Percentiles rank a stretch among this genome's conserved stretches.
Evolutionary conservation across 345 rosid species (phyloP).

Genomic region (Bruguiera sexangula): DNA sequence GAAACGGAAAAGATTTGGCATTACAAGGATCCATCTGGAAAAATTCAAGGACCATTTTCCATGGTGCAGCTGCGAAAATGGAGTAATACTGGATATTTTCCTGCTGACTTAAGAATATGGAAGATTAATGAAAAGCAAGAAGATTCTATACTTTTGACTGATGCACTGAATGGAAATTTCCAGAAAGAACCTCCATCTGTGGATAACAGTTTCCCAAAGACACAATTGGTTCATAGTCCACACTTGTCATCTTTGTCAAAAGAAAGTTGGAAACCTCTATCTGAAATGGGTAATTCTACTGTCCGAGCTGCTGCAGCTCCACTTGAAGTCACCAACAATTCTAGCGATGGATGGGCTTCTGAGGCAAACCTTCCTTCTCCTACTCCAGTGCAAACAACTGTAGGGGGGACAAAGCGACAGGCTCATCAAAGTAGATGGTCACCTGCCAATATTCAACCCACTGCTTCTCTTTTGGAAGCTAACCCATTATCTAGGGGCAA

Average conservation of each 20-base stretch:
- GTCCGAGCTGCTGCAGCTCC: conserved; percentile 37
- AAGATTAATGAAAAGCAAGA: conserved; percentile 53
- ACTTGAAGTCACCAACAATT: conserved; percentile 50
- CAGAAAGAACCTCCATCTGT: conserved; percentile 45
- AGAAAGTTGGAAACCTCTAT: conserved; percentile 34
- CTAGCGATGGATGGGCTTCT: conserved; percentile 56
- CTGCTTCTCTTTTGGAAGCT: conserved; percentile 29
- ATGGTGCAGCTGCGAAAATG: conserved; percentile 92
- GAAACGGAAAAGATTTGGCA: conserved; percentile 93
- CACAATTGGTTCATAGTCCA: conserved; percentile 31
- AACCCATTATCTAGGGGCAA: conserved; percentile 30
- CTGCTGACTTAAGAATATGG: conserved; percentile 83
- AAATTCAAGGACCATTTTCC: conserved; percentile 94
- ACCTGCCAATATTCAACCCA: conserved; percentile 44
- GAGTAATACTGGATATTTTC: conserved; percentile 91
- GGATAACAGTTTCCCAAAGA: conserved; percentile 31
- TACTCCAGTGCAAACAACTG: conserved; percentile 63
- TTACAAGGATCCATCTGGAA: conserved; percentile 93
- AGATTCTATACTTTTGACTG: conserved; percentile 68
- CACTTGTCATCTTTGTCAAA: conserved; percentile 22
- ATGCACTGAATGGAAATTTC: conserved; percentile 69
- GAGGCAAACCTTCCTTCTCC: conserved; percentile 86
- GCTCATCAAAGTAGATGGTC: conserved; percentile 65
- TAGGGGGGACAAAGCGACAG: conserved; percentile 38
- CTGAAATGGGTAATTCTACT: conserved; percentile 30